phyloP scores from a whole-genome alignment of 73 alveolate species.

The Stentor coeruleus region DNA sequence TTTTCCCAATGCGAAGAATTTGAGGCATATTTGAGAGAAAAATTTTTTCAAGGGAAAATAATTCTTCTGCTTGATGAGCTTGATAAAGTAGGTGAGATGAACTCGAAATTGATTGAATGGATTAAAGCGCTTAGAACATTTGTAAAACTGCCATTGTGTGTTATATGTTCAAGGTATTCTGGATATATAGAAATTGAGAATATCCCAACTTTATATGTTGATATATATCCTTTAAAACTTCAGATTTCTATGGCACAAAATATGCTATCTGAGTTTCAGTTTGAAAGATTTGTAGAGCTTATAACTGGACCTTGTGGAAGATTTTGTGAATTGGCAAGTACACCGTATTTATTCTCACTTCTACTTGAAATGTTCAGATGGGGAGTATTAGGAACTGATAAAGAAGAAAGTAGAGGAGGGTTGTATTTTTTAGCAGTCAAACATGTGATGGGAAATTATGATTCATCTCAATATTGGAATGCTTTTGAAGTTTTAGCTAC shows the following conservation, averaged over 20 bases:
- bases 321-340: not conserved
- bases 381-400: conserved; percentile 4
- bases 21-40: conserved; percentile 8
- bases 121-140: not conserved
- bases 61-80: conserved; percentile 3
- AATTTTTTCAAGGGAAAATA: conserved; percentile 14
- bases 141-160: not conserved
- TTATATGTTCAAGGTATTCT: not conserved
- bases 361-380: conserved; percentile 15
- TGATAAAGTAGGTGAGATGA: not conserved
- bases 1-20: conserved; percentile 8
- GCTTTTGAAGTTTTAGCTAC: not conserved
- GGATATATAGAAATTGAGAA: not conserved
- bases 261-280: conserved; percentile 14
- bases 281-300: not conserved
- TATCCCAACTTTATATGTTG: not conserved
- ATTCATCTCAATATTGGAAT: too few relatives aligned
- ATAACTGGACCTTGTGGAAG: not conserved
- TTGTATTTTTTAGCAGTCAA: not conserved
- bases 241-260: conserved; percentile 24
- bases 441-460: conserved; percentile 14
- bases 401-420: not conserved
- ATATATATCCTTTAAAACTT: not conserved
- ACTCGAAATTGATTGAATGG: not conserved
- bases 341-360: conserved; percentile 9